These are phyloP conservation scores for Macrophomina tecta DNA, from an alignment of 2,329 filamentous ascomycete species.

Conservation along the genomic window DNA sequence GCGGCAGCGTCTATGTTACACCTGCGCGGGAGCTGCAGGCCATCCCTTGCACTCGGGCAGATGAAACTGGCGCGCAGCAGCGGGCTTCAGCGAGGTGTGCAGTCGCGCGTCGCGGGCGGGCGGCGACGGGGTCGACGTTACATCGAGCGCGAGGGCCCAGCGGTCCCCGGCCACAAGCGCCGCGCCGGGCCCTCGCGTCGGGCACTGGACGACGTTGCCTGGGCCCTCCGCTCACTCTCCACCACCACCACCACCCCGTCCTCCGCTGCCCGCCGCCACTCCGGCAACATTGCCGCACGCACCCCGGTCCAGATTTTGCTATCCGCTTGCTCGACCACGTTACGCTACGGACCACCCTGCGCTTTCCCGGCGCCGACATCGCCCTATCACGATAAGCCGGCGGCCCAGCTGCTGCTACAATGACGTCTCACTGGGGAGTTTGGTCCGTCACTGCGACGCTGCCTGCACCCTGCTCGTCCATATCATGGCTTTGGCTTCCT, in stretches of 20 bases:
- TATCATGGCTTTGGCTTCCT: slow-evolving; percentile 8
- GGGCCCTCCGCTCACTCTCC: slow-evolving; percentile 7
- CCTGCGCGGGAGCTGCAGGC: slow-evolving; percentile 19
- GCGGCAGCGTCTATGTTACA: slow-evolving; percentile 27
- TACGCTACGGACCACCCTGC: background rate
- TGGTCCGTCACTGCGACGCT: slow-evolving; percentile 20
- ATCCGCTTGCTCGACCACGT: slow-evolving; percentile 19
- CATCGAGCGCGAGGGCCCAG: slow-evolving; percentile 22
- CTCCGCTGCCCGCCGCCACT: slow-evolving; percentile 18
- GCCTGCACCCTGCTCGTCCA: slow-evolving; percentile 8
- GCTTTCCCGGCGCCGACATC: slow-evolving; percentile 4
- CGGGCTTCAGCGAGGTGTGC: too few relatives aligned
- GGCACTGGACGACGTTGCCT: background rate
- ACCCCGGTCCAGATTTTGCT: background rate
- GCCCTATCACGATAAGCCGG: slow-evolving; percentile 16
- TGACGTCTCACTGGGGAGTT: slow-evolving; percentile 18
- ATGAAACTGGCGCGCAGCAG: slow-evolving; percentile 5
- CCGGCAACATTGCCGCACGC: slow-evolving; percentile 10
- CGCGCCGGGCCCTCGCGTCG: background rate
- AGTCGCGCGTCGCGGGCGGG: background rate
- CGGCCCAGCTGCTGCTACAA: slow-evolving; percentile 9
- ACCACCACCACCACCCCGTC: slow-evolving; percentile 5
- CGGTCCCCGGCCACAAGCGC: background rate
- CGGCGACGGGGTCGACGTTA: slow-evolving; percentile 24
- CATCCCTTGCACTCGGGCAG: slow-evolving; percentile 27